Conservation (phyloP, 1,284 basidiomycete genomes). For the Stygiomarasmius scandens region DNA sequence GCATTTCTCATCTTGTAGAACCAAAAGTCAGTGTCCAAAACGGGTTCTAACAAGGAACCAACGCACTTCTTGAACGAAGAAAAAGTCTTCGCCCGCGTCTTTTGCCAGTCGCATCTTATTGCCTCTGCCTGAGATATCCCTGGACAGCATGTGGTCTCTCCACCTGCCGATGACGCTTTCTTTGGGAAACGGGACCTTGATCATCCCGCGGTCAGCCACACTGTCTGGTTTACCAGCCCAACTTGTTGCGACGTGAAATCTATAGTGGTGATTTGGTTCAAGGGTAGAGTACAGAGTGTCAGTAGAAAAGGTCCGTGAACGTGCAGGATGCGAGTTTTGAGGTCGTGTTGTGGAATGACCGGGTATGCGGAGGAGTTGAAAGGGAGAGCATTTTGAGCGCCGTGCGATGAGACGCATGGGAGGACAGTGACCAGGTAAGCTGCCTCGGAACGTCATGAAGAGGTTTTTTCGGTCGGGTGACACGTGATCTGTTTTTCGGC, state of each 20-base stretch:
- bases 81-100: slow-evolving; percentile 79
- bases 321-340: neutral
- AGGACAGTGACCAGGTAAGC: neutral
- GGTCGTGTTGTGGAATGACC: neutral
- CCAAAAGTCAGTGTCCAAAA: neutral
- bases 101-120: slow-evolving; percentile 23
- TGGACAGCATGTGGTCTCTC: slow-evolving; percentile 61
- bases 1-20: slow-evolving; percentile 65
- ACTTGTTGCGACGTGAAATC: slow-evolving; percentile 73
- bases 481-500: too few relatives aligned
- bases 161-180: slow-evolving; percentile 72
- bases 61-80: slow-evolving; percentile 74
- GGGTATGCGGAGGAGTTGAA: neutral
- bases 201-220: slow-evolving; percentile 32
- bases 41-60: neutral
- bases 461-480: too few relatives aligned
- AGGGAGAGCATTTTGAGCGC: neutral
- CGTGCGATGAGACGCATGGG: slow-evolving; percentile 3
- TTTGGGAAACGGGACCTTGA: slow-evolving; percentile 58
- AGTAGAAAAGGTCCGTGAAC: neutral
- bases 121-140: slow-evolving; percentile 1
- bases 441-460: neutral
- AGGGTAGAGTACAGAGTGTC: neutral
- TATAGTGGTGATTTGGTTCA: slow-evolving; percentile 50
- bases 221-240: slow-evolving; percentile 77